phyloP scores from a whole-genome alignment of 2,329 filamentous ascomycete species.

The Triangularia setosa region DNA sequence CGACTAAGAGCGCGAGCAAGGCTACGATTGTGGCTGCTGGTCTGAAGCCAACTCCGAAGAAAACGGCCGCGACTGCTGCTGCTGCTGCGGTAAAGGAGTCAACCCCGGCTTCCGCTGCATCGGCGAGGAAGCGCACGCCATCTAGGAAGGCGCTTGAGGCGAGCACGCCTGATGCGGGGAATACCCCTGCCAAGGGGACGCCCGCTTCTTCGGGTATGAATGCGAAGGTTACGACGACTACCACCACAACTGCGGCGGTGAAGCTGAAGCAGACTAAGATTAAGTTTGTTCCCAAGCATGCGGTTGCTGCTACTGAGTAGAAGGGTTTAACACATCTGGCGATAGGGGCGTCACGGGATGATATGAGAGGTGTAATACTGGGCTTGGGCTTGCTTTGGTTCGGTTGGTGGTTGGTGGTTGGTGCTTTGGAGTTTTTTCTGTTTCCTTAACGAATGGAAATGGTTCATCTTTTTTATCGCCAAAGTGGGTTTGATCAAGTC shows the following conservation, averaged over 20 bases:
- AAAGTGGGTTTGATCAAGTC: neutral
- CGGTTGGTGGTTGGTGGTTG: neutral
- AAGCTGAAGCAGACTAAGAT: neutral
- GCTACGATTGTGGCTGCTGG: constrained; percentile 24
- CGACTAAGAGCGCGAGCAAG: constrained; percentile 18
- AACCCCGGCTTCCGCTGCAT: constrained; percentile 7
- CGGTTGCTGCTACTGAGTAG: constrained; percentile 1
- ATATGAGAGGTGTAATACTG: neutral
- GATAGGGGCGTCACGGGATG: neutral
- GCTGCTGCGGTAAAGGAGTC: too few relatives aligned
- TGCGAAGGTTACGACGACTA: neutral
- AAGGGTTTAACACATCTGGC: neutral
- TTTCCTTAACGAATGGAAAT: neutral
- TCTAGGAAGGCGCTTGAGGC: constrained; percentile 24
- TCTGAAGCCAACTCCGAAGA: constrained; percentile 1
- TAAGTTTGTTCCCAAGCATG: neutral
- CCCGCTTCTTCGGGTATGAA: neutral
- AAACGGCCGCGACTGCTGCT: neutral
- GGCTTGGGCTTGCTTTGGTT: neutral
- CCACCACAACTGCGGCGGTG: neutral
- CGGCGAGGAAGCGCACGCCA: constrained; percentile 23
- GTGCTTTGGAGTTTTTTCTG: neutral
- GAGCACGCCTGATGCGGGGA: neutral
- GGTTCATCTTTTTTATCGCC: neutral
- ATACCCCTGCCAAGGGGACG: neutral